Percentiles rank a stretch among this genome's conserved stretches.
Evolutionary conservation across 2,329 filamentous ascomycete genomes (phyloP).

Genomic region (Balansia obtecta): DNA sequence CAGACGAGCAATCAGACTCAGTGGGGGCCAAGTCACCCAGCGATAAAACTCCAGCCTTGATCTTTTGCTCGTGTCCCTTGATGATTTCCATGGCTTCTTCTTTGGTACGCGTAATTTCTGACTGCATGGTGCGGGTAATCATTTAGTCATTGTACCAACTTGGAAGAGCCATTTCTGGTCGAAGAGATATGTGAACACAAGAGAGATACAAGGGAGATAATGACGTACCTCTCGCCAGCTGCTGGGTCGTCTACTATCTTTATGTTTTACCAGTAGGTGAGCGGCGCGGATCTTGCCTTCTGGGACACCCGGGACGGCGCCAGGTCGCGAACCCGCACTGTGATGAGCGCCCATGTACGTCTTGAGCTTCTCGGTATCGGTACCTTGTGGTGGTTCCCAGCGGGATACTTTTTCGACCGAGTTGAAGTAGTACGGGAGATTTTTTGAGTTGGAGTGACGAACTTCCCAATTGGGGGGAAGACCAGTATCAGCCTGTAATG

Average conservation of each 20-base stretch:
- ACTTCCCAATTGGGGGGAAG: slow-evolving; percentile 87
- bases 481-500: slow-evolving; percentile 55
- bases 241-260: slow-evolving; percentile 72
- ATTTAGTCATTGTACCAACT: background rate
- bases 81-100: slow-evolving; percentile 76
- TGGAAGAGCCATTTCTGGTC: too few species aligned
- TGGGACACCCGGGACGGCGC: slow-evolving; percentile 28
- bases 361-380: slow-evolving; percentile 88
- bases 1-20: slow-evolving; percentile 93
- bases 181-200: background rate
- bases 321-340: slow-evolving; percentile 38
- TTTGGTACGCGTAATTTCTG: slow-evolving; percentile 76
- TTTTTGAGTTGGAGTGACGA: slow-evolving; percentile 95
- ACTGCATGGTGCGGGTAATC: slow-evolving; percentile 22
- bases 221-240: slow-evolving; percentile 68
- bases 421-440: slow-evolving; percentile 98
- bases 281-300: slow-evolving; percentile 86
- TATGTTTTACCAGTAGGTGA: slow-evolving; percentile 90
- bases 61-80: slow-evolving; percentile 59
- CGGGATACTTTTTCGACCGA: slow-evolving; percentile 71
- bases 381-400: slow-evolving; percentile 85
- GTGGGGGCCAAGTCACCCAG: slow-evolving; percentile 76
- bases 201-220: background rate
- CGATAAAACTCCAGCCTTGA: slow-evolving; percentile 53
- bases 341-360: slow-evolving; percentile 85